Percentiles rank a stretch among this genome's conserved stretches.
Conservation (phyloP, 805 yeast genomes). For the Clavispora phyllophila region DNA sequence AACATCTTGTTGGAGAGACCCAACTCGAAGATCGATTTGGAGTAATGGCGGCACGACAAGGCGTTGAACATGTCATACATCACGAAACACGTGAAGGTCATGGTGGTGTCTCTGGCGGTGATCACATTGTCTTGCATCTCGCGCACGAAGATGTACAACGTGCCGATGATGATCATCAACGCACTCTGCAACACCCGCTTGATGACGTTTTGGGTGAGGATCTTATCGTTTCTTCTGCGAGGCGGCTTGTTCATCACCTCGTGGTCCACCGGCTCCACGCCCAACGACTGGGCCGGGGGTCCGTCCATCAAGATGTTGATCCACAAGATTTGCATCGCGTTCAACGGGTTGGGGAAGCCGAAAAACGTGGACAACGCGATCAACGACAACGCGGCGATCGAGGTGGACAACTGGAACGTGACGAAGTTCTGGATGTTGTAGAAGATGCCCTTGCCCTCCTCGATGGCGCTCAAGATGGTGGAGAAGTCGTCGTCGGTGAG, state of each 20-base stretch:
- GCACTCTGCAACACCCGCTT: constrained; percentile 77
- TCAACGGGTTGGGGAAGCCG: constrained; percentile 87
- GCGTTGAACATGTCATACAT: constrained; percentile 97
- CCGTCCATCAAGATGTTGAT: constrained; percentile 98
- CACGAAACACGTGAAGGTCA: constrained; percentile 98
- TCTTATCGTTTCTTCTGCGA: constrained; percentile 79
- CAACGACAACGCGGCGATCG: constrained; percentile 88
- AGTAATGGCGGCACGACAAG: constrained; percentile 81
- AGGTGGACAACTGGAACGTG: constrained; percentile 92
- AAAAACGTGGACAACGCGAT: constrained; percentile 84
- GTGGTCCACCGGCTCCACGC: constrained; percentile 96
- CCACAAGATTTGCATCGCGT: constrained; percentile 98
- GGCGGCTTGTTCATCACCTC: constrained; percentile 98
- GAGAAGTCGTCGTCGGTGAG: constrained; percentile 95
- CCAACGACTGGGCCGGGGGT: constrained; percentile 96
- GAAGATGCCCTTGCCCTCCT: constrained; percentile 97
- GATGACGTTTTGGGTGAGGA: constrained; percentile 65
- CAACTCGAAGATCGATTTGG: constrained; percentile 76
- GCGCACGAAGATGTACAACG: constrained; percentile 76
- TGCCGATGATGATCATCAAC: constrained; percentile 71
- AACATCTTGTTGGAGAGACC: constrained; percentile 87
- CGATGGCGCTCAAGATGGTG: constrained; percentile 87
- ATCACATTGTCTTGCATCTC: constrained; percentile 83
- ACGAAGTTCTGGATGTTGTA: constrained; percentile 91
- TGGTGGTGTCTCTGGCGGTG: constrained; percentile 94